Conservation (phyloP, 2,329 filamentous ascomycete genomes). For the Clonostachys byssicola region DNA sequence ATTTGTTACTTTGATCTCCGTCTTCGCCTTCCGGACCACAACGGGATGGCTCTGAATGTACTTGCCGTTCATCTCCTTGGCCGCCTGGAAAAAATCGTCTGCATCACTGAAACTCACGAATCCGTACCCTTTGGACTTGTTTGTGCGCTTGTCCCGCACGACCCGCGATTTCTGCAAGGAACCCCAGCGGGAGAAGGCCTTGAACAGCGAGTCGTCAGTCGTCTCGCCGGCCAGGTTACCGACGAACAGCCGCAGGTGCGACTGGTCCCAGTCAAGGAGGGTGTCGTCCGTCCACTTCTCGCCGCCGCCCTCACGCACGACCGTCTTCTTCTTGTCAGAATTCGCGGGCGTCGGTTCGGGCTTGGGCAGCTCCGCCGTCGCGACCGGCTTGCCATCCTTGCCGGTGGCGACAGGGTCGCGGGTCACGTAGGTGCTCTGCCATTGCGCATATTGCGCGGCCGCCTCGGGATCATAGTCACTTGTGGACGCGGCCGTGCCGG, state of each 20-base stretch:
- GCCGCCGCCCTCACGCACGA: slow-evolving; percentile 82
- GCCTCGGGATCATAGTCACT: slow-evolving; percentile 68
- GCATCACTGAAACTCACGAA: slow-evolving; percentile 95
- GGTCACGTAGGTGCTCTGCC: slow-evolving; percentile 83
- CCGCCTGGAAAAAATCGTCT: slow-evolving; percentile 94
- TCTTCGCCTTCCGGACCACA: slow-evolving; percentile 79
- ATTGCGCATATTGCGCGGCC: slow-evolving; percentile 89
- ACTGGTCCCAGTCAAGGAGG: slow-evolving; percentile 92
- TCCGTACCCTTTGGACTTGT: slow-evolving; percentile 92
- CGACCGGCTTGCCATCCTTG: slow-evolving; percentile 11
- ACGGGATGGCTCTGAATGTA: slow-evolving; percentile 98
- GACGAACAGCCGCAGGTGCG: slow-evolving; percentile 91
- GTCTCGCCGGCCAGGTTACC: slow-evolving; percentile 97
- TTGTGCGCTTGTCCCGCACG: slow-evolving; percentile 90
- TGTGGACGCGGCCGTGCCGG: slow-evolving; percentile 26
- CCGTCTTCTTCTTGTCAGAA: slow-evolving; percentile 72
- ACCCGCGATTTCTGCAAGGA: slow-evolving; percentile 92
- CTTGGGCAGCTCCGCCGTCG: slow-evolving; percentile 19
- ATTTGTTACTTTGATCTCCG: slow-evolving; percentile 79
- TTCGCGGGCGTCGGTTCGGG: slow-evolving; percentile 25
- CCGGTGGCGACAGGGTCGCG: slow-evolving; percentile 46
- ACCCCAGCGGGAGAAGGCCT: slow-evolving; percentile 85
- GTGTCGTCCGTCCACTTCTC: slow-evolving; percentile 88
- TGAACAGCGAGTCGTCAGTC: slow-evolving; percentile 90
- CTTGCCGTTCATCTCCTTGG: slow-evolving; percentile 98